These are phyloP conservation scores for Fraxinus baroniana DNA, from an alignment of 305 asterid species.

Conservation along the genomic window DNA sequence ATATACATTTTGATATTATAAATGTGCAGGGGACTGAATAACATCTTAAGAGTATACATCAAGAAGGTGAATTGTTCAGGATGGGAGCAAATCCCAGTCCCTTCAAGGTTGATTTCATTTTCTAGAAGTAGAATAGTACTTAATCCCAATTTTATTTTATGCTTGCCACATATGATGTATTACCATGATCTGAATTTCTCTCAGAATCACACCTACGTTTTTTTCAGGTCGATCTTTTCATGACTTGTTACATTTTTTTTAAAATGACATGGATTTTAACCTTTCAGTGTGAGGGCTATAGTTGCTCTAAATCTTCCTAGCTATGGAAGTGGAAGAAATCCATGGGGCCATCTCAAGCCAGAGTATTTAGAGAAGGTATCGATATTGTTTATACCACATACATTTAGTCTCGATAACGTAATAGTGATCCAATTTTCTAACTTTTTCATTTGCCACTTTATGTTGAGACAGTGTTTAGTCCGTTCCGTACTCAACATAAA, in stretches of 20 bases:
- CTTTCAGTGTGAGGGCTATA: slow-evolving; percentile 81
- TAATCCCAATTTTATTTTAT: neutral
- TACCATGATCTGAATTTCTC: neutral
- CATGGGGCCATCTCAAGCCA: slow-evolving; percentile 94
- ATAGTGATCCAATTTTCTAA: neutral
- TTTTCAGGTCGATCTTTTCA: neutral
- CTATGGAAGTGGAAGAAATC: slow-evolving; percentile 98
- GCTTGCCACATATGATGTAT: neutral
- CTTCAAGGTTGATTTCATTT: slow-evolving; percentile 65
- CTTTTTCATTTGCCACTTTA: neutral
- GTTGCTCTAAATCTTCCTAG: slow-evolving; percentile 96
- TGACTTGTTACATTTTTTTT: slow-evolving; percentile 10
- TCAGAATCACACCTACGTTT: neutral
- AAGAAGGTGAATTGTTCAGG: slow-evolving; percentile 79
- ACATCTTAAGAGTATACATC: slow-evolving; percentile 76
- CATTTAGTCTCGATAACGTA: neutral
- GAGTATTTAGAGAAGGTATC: slow-evolving; percentile 87
- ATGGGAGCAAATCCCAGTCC: slow-evolving; percentile 87
- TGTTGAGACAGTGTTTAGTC: neutral
- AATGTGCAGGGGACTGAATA: slow-evolving; percentile 78
- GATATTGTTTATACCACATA: neutral
- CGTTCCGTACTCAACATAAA: neutral
- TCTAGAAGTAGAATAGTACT: neutral
- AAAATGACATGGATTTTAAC: slow-evolving; percentile 12
- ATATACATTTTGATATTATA: slow-evolving; percentile 5